Conservation (phyloP, 78 protist species). For the Speleostelium caveatum region DNA sequence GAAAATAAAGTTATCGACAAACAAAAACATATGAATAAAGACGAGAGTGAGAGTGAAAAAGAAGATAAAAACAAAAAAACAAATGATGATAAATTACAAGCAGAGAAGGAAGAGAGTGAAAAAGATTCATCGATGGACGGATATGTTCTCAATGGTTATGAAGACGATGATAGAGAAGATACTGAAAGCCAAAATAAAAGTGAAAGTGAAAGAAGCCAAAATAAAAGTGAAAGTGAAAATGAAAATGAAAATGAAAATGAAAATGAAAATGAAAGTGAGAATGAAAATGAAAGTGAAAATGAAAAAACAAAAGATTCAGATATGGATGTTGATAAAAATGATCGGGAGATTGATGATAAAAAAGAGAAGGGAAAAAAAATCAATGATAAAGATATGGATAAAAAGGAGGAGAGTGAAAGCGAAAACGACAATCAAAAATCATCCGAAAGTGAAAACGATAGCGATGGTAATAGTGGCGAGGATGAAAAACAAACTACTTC, state of each 20-base stretch:
- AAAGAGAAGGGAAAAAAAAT: neutral
- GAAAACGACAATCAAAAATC: neutral
- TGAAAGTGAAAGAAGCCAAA: neutral
- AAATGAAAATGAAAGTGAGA: neutral
- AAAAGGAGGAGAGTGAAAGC: neutral
- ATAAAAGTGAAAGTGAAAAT: neutral
- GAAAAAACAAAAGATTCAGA: too few species aligned
- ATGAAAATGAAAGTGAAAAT: neutral
- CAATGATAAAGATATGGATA: neutral
- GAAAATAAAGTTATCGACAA: neutral
- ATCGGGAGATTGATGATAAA: neutral
- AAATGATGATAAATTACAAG: neutral
- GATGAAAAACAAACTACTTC: neutral
- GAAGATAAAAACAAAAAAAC: neutral
- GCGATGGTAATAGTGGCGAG: neutral
- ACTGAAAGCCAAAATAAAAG: neutral
- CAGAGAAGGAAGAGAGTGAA: neutral
- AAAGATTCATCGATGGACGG: neutral
- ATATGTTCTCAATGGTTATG: neutral
- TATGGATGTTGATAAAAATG: too few species aligned
- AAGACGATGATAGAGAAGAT: neutral
- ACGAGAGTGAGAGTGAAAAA: neutral
- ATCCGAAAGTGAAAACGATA: neutral
- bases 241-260: neutral
- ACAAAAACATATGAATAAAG: neutral